A percentile compares a stretch with the other conserved stretches of the same genome.
Evolutionary conservation across 1,284 basidiomycete species (phyloP).

Genomic region (Trichosporon faecale): DNA sequence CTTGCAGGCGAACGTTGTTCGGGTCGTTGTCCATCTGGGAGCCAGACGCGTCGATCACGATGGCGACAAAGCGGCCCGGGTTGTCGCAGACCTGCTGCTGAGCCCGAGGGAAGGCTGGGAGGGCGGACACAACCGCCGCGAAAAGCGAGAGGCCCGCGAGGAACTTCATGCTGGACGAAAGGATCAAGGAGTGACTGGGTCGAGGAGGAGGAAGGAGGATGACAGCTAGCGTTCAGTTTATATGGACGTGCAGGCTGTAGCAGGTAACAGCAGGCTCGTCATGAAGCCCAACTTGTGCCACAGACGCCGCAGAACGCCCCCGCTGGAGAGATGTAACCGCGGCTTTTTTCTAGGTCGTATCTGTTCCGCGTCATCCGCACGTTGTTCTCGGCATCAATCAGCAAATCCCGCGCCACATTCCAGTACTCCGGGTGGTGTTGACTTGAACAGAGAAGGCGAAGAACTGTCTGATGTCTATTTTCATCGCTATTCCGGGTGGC

Average conservation of each 20-base stretch:
- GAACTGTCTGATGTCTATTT: not conserved
- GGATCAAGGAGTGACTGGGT: not conserved
- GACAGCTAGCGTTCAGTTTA: not conserved
- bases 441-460: too few species aligned
- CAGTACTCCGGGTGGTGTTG: not conserved
- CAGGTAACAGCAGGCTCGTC: too few species aligned
- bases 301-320: not conserved
- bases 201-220: not conserved
- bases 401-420: not conserved
- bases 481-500: not conserved
- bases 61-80: slow-evolving; percentile 6
- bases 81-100: not conserved
- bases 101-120: not conserved
- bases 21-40: slow-evolving; percentile 10
- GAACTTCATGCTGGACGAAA: slow-evolving; percentile 11
- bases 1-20: slow-evolving; percentile 6
- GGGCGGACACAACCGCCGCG: not conserved
- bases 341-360: not conserved
- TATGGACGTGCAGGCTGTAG: not conserved
- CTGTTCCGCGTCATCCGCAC: not conserved
- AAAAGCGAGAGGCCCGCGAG: slow-evolving; percentile 4
- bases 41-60: slow-evolving; percentile 13
- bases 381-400: not conserved
- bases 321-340: not conserved
- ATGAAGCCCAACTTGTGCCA: not conserved